Evolutionary conservation across 2,329 filamentous ascomycete genomes (phyloP).

Genomic region (Knufia fluminis): DNA sequence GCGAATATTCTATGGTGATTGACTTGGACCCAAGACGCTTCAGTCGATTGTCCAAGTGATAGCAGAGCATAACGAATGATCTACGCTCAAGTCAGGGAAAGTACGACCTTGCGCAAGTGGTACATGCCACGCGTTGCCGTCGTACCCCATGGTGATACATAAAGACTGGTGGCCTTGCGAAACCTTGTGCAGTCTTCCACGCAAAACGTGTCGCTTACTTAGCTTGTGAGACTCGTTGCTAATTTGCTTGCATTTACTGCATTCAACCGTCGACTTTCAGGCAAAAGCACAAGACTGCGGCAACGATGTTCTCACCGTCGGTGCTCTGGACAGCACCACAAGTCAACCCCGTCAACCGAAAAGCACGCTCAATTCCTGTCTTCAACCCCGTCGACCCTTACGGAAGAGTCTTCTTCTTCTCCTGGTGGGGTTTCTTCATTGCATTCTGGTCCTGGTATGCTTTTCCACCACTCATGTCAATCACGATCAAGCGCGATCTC

Average conservation of each 20-base stretch:
- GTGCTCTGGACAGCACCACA: conserved; percentile 49
- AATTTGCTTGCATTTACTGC: no score
- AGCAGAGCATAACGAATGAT: no score
- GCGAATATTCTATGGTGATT: no score
- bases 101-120: no score
- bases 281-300: no score
- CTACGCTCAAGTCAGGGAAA: no score
- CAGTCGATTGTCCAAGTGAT: no score
- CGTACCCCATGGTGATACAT: not conserved
- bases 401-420: conserved; percentile 83
- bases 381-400: conserved; percentile 71
- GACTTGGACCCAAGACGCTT: no score
- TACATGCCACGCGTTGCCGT: no score
- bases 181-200: not conserved
- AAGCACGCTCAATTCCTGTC: conserved; percentile 69
- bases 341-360: conserved; percentile 74
- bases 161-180: not conserved
- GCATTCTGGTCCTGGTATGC: conserved; percentile 68
- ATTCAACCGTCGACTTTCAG: no score
- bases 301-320: conserved; percentile 3
- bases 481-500: conserved; percentile 72
- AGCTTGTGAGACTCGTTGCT: no score
- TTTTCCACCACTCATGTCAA: conserved; percentile 38
- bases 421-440: conserved; percentile 76
- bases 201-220: not conserved